A percentile compares a stretch with the other conserved stretches of the same genome.
Conservation (phyloP, 2,329 filamentous ascomycete species). For the Alternaria novae-zelandiae region DNA sequence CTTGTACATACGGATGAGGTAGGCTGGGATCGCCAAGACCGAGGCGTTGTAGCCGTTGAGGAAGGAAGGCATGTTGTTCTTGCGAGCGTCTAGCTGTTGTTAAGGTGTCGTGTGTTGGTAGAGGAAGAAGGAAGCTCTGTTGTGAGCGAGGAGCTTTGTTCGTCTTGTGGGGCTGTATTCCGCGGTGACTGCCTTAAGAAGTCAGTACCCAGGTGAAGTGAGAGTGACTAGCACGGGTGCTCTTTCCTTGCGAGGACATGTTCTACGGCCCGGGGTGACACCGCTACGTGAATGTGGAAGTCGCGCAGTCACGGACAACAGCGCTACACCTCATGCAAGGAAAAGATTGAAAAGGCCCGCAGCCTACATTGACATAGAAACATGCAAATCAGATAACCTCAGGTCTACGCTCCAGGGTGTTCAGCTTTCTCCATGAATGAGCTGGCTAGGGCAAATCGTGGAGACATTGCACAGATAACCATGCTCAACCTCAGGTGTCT, state of each 20-base stretch:
- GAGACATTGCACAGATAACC: not conserved
- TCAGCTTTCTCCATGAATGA: not conserved
- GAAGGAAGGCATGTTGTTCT: slow-evolving; percentile 21
- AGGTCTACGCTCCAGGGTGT: not conserved
- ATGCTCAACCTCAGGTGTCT: not conserved
- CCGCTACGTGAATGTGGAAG: not conserved
- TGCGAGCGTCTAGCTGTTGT: not conserved
- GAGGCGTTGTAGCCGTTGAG: slow-evolving; percentile 45
- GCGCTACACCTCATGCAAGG: not conserved
- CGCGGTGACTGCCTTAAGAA: not conserved
- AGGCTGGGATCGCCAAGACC: slow-evolving; percentile 54
- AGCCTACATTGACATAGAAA: not conserved
- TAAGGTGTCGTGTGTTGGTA: not conserved
- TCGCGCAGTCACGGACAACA: not conserved
- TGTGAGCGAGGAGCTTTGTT: not conserved
- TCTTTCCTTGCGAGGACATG: not conserved
- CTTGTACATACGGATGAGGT: slow-evolving; percentile 40
- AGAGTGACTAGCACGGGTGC: not conserved
- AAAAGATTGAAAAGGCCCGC: not conserved
- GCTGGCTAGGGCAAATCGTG: not conserved
- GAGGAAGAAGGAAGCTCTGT: not conserved
- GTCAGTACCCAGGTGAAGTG: not conserved
- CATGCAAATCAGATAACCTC: not conserved
- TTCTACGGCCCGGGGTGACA: not conserved
- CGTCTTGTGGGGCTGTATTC: not conserved